Evolutionary conservation across 176 grass and related monocot species (phyloP).

Genomic region (Elaeis guineensis): DNA sequence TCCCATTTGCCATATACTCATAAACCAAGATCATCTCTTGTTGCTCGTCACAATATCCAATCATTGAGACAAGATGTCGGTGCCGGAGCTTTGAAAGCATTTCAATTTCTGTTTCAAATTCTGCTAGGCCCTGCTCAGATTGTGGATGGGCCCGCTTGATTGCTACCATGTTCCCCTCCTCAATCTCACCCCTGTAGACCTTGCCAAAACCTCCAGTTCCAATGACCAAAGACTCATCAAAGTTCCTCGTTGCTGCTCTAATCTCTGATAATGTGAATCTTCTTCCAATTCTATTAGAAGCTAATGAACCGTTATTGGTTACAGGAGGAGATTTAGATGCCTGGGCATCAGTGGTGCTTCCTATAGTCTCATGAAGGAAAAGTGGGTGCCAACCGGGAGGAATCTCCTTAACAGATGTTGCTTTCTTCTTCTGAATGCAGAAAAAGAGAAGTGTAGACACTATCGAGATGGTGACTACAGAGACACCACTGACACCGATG

Average conservation of each 20-base stretch:
- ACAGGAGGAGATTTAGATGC: slow-evolving; percentile 32
- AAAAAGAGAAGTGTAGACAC: slow-evolving; percentile 42
- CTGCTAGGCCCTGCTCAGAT: slow-evolving; percentile 73
- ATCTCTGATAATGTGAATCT: slow-evolving; percentile 73
- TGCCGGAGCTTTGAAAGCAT: slow-evolving; percentile 96
- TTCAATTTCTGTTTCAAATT: slow-evolving; percentile 94
- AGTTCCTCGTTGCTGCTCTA: slow-evolving; percentile 68
- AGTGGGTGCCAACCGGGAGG: slow-evolving; percentile 86
- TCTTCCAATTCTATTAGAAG: slow-evolving; percentile 53
- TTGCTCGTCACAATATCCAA: slow-evolving; percentile 95
- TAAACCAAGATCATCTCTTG: slow-evolving; percentile 92
- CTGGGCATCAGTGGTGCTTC: slow-evolving; percentile 73
- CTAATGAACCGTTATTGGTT: slow-evolving; percentile 30
- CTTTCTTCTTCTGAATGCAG: slow-evolving; percentile 52
- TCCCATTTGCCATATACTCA: slow-evolving; percentile 96
- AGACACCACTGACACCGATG: slow-evolving; percentile 36
- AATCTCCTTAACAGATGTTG: slow-evolving; percentile 37
- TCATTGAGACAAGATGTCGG: slow-evolving; percentile 89
- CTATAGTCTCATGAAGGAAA: slow-evolving; percentile 73
- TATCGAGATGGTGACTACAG: slow-evolving; percentile 32
- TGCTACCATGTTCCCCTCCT: slow-evolving; percentile 53
- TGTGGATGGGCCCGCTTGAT: slow-evolving; percentile 74
- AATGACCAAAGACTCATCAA: slow-evolving; percentile 74
- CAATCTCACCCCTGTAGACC: slow-evolving; percentile 75
- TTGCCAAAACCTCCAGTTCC: slow-evolving; percentile 90